Evolutionary conservation across 768 basidiomycete species (phyloP).

Genomic region (Mycena belliarum): DNA sequence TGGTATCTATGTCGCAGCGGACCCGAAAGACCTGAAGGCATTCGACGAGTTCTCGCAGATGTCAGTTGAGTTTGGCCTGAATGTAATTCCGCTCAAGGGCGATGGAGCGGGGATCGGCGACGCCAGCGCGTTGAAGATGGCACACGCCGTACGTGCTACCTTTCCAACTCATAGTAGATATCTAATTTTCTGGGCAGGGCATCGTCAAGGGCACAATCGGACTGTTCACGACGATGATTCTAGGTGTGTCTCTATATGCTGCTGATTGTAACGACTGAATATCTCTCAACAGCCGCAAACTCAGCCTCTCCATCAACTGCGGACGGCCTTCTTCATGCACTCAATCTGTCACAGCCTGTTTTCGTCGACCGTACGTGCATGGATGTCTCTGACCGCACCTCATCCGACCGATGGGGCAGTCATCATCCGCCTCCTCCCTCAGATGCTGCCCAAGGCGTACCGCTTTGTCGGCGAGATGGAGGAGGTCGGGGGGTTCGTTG

Average conservation of each 20-base stretch:
- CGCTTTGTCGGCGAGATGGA: conserved; percentile 53
- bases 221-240: conserved; percentile 43
- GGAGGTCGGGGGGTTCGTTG: conserved; percentile 48
- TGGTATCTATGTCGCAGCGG: conserved; percentile 45
- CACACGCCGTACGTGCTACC: conserved; percentile 43
- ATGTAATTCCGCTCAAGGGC: conserved; percentile 39
- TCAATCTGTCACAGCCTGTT: conserved; percentile 37
- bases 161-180: too few relatives aligned
- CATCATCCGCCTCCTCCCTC: conserved; percentile 32
- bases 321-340: conserved; percentile 43
- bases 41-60: conserved; percentile 38
- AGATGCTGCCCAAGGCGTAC: conserved; percentile 48
- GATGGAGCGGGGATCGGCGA: conserved; percentile 45
- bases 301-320: conserved; percentile 52
- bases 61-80: conserved; percentile 36
- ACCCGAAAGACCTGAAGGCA: conserved; percentile 26
- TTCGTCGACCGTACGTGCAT: conserved; percentile 30
- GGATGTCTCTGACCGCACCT: neutral
- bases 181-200: conserved; percentile 36
- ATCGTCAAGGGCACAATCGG: conserved; percentile 47
- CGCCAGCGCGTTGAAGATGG: conserved; percentile 54
- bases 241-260: conserved; percentile 36
- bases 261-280: too few relatives aligned
- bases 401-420: neutral
- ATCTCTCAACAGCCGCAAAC: conserved; percentile 40